Evolutionary conservation across 2,329 filamentous ascomycete species (phyloP).

Genomic region (Cladobotryum mycophilum): DNA sequence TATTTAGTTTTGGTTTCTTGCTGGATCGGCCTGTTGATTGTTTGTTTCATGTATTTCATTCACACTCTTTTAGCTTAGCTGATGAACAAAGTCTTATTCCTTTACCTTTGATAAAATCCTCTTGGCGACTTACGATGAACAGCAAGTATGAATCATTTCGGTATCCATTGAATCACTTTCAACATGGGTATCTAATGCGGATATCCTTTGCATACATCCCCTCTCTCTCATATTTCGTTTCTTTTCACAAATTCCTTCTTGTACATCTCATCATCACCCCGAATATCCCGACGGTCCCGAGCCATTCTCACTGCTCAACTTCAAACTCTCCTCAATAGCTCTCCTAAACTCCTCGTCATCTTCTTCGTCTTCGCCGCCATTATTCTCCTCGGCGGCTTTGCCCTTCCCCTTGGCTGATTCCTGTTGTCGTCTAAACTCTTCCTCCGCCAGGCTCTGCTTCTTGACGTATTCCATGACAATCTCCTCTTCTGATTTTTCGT

Average conservation of each 20-base stretch:
- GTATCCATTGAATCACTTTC: no score
- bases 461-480: slow-evolving; percentile 71
- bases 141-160: no score
- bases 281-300: slow-evolving; percentile 19
- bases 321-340: slow-evolving; percentile 52
- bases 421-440: slow-evolving; percentile 35
- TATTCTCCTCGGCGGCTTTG: slow-evolving; percentile 19
- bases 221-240: no score
- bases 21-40: no score
- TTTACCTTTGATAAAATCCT: no score
- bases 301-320: slow-evolving; percentile 25
- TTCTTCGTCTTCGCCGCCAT: slow-evolving; percentile 38
- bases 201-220: neutral
- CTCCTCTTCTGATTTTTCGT: slow-evolving; percentile 57
- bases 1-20: no score
- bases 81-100: no score
- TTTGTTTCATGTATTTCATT: no score
- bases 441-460: slow-evolving; percentile 68
- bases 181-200: no score
- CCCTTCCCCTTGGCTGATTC: slow-evolving; percentile 28
- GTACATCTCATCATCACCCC: neutral
- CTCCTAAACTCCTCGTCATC: slow-evolving; percentile 50
- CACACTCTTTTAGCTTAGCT: no score
- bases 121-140: no score
- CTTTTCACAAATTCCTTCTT: no score